A percentile compares a stretch with the other conserved stretches of the same genome.
Conservation (phyloP, 75 land plant species). For the Selaginella moellendorffii region DNA sequence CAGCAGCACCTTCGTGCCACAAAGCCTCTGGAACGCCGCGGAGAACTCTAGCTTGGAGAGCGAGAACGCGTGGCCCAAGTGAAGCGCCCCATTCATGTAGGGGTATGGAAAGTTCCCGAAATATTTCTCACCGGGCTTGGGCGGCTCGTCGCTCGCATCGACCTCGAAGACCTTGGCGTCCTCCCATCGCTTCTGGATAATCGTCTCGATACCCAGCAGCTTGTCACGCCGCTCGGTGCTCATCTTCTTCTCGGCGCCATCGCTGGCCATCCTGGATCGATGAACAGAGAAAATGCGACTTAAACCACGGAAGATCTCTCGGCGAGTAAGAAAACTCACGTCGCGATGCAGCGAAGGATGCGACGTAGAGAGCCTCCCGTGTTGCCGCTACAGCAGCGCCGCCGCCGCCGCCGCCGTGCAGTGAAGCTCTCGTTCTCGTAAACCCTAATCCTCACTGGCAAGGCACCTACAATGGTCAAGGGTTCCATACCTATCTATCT, state of each 20-base stretch:
- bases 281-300: too few relatives aligned
- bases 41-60: constrained; percentile 78
- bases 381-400: too few relatives aligned
- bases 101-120: constrained; percentile 89
- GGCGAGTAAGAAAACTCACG: too few relatives aligned
- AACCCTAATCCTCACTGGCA: too few relatives aligned
- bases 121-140: constrained; percentile 57
- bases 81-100: constrained; percentile 79
- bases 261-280: too few relatives aligned
- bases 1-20: constrained; percentile 63
- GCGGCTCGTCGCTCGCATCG: constrained; percentile 32
- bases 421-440: too few relatives aligned
- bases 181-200: constrained; percentile 49
- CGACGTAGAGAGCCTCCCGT: too few relatives aligned
- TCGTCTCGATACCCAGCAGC: constrained; percentile 42
- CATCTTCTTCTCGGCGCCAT: constrained; percentile 35
- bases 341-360: too few relatives aligned
- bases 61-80: constrained; percentile 79
- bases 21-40: constrained; percentile 56
- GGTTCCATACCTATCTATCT: too few relatives aligned
- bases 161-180: constrained; percentile 42
- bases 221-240: constrained; percentile 53
- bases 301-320: too few relatives aligned
- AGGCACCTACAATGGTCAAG: too few relatives aligned
- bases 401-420: too few relatives aligned